Evolutionary conservation across 495 filamentous ascomycete species (phyloP).

Genomic region (Penicillium canariense): DNA sequence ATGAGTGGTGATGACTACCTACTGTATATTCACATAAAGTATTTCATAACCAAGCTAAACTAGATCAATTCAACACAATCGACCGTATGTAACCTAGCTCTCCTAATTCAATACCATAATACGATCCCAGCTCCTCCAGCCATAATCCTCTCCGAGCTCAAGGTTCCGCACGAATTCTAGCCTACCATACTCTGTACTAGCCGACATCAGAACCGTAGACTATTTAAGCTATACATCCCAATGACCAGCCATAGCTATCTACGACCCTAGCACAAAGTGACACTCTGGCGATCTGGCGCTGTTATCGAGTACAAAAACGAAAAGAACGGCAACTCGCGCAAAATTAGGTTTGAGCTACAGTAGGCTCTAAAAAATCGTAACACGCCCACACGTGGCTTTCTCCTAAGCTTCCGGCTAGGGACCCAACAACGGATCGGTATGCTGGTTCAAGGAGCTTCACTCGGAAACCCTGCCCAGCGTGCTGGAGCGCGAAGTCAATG

Average conservation of each 20-base stretch:
- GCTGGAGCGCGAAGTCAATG: conserved; percentile 52
- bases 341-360: conserved; percentile 50
- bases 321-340: conserved; percentile 55
- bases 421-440: conserved; percentile 55
- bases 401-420: conserved; percentile 48
- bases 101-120: no score
- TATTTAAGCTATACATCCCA: conserved; percentile 60
- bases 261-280: conserved; percentile 62
- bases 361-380: conserved; percentile 39
- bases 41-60: no score
- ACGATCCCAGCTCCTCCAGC: no score
- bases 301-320: conserved; percentile 64
- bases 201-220: conserved; percentile 50
- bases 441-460: conserved; percentile 50
- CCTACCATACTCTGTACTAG: conserved; percentile 37
- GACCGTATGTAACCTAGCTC: no score
- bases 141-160: no score
- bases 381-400: conserved; percentile 49
- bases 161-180: conserved; percentile 45
- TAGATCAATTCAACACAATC: no score
- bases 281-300: conserved; percentile 64
- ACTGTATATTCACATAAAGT: no score
- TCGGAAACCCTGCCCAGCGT: conserved; percentile 52
- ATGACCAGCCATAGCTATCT: conserved; percentile 56
- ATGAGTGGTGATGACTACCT: no score